Evolutionary conservation across 2,329 filamentous ascomycete species (phyloP), one percentile per base, ranked within the genome.

Genomic region (Talaromyces sp.): DNA sequence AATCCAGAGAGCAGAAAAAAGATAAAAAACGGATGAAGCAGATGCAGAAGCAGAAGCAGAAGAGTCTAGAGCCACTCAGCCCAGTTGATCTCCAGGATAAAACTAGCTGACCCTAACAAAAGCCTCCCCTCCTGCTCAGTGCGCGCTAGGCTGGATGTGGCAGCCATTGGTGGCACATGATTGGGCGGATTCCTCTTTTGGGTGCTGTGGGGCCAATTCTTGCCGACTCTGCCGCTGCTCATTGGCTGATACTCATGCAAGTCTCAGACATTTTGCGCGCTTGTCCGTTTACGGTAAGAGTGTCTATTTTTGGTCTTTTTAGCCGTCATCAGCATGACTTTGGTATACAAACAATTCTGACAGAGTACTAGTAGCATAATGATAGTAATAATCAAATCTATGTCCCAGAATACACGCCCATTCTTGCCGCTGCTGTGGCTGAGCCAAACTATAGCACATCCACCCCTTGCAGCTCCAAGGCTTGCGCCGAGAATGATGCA

Each of bases 181-280:
- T 47, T 47, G 44, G 44, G 44, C 44, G 11, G 44, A 47, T 47
- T 47, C 25, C 22, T 47, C 44, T 22, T 25, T 22, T 25, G 11
- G 44, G 8, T 13, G 11, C n/a, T 13, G 19, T 47, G 44, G 44
- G 44, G 19, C 22, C 44, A 13, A 25, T 17, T 30, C 15, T 53
- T 27, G 27, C 49, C 49, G 2, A 28, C 6, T 53, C 7, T 13
- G 19, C 30, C 17, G 17, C 9, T 0, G 17, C 1, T 55, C 15
- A 62, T 62, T 62, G 60, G 60, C n/a, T 47, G 42, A 27, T 2
- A 4, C 11, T 15, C 27, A 49, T 62, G 60, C 57, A 59, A 32
- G 56, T 62, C 60, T 62, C 39, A 62, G 60, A 62, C 60, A 62
- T 56, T 32, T 7, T 44, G 4, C 4, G 15, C 17, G 28, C 52